These are phyloP conservation scores for Mycena crocata DNA, from an alignment of 768 basidiomycete species.

Conservation along the genomic window DNA sequence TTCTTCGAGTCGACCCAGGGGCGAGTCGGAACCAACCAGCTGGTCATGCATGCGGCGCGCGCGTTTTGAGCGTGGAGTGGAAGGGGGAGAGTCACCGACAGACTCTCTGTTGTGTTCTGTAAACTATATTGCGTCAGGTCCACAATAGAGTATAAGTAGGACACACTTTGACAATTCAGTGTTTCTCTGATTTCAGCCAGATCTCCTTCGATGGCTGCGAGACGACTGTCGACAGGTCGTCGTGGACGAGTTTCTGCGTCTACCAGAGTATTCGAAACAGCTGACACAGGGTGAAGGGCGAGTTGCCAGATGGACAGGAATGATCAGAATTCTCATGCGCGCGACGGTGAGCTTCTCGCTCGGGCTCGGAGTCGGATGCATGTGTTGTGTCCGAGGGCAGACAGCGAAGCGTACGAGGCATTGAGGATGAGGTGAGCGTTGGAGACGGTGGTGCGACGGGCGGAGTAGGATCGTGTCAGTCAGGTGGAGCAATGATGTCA, in stretches of 20 bases:
- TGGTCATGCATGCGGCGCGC: not conserved
- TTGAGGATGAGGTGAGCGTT: not conserved
- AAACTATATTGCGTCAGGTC: not conserved
- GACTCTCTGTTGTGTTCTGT: not conserved
- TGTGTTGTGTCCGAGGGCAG: not conserved
- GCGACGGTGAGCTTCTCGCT: not conserved
- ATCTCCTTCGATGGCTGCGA: not conserved
- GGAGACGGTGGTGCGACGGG: no score
- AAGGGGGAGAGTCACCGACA: not conserved
- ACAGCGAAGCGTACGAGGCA: not conserved
- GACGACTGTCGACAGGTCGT: not conserved
- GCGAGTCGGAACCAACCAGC: not conserved
- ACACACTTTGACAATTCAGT: not conserved
- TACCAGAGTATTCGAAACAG: not conserved
- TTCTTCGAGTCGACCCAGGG: slow-evolving; percentile 1
- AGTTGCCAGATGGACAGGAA: not conserved
- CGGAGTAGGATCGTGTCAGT: no score
- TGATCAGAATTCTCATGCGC: not conserved
- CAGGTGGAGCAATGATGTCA: no score
- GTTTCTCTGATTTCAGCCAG: not conserved
- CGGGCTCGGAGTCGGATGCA: not conserved
- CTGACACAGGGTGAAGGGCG: not conserved
- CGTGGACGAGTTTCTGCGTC: not conserved
- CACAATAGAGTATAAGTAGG: not conserved
- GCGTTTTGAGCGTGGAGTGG: not conserved